Conservation (phyloP, 2,329 filamentous ascomycete species). For the Microdochium trichocladiopsis region DNA sequence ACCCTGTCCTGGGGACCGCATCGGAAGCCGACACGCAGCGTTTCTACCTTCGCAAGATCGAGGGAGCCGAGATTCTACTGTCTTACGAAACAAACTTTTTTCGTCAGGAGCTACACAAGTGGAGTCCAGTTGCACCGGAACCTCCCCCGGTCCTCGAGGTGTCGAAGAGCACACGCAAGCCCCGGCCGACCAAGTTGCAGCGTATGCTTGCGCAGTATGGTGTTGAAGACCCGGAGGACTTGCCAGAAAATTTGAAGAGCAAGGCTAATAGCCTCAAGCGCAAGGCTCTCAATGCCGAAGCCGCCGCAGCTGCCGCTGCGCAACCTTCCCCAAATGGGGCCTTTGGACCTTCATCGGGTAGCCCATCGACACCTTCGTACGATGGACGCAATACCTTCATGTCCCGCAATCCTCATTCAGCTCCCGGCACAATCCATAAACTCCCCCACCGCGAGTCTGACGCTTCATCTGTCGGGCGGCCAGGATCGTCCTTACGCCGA, state of each 20-base stretch:
- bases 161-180: conserved; percentile 89
- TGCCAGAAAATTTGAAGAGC: conserved; percentile 74
- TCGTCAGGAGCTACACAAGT: conserved; percentile 89
- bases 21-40: conserved; percentile 85
- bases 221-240: conserved; percentile 82
- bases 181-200: conserved; percentile 91
- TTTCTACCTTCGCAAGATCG: conserved; percentile 94
- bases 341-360: conserved; percentile 18
- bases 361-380: conserved; percentile 24
- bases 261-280: conserved; percentile 70
- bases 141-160: conserved; percentile 80
- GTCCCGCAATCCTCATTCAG: conserved; percentile 25
- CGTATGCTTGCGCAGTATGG: conserved; percentile 87
- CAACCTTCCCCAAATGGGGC: conserved; percentile 9
- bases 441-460: conserved; percentile 24
- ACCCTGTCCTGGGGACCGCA: conserved; percentile 70
- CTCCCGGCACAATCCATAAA: conserved; percentile 27
- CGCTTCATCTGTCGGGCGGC: conserved; percentile 23
- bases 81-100: conserved; percentile 97
- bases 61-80: conserved; percentile 89
- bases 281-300: conserved; percentile 57
- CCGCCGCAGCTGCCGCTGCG: conserved; percentile 31
- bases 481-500: conserved; percentile 21
- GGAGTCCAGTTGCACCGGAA: conserved; percentile 81
- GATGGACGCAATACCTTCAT: conserved; percentile 24